Evolutionary conservation across 2,329 filamentous ascomycete genomes (phyloP), one percentile per base, ranked within the genome.

Genomic region (Helicocarpus griseus): DNA sequence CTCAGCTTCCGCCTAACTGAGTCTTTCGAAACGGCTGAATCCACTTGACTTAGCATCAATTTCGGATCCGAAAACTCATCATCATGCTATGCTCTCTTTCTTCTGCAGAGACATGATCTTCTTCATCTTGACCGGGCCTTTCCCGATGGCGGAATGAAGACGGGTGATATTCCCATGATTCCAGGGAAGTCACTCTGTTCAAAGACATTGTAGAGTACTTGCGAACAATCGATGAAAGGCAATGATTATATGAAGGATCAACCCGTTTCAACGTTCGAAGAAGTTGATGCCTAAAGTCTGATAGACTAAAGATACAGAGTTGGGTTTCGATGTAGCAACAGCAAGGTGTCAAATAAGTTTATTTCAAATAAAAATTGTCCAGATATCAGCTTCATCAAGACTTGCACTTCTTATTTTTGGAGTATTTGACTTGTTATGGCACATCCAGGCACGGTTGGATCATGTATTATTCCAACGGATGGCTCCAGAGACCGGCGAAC

Each of bases 111-210:
- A 6, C 26, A 44, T 56, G 53, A 53, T 60, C 63, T 40, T 39
- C 61, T 58, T 40, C 50, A 50, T 54, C 56, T 53, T 5, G 60
- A 55, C 22, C 53, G 53, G 43, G 48, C 53, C 24, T 58, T 60
- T 21, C 53, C 58, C 21, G 51, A 46, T n/a, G 55, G 51, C n/a
- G 56, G 59, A 46, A 60, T 62, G 41, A 62, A 57, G 39, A 64
- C 56, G 19, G 62, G 57, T 59, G 64, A 24, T 65, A 65, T 39
- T 71, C 69, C 65, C 70, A 72, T 40, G 68, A 68, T 57, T 73
- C 70, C n/a, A 72, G 57, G 38, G 71, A 73, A 33, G 68, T 65
- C 41, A 72, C 62, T 50, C 70, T 68, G 47, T 64, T 65, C 14
- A 73, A 60, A 45, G 71, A 73, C 71, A 73, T 73, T 21, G 51